Evolutionary conservation across 176 grass and related monocot genomes (phyloP).

Genomic region (Olyra latifolia): DNA sequence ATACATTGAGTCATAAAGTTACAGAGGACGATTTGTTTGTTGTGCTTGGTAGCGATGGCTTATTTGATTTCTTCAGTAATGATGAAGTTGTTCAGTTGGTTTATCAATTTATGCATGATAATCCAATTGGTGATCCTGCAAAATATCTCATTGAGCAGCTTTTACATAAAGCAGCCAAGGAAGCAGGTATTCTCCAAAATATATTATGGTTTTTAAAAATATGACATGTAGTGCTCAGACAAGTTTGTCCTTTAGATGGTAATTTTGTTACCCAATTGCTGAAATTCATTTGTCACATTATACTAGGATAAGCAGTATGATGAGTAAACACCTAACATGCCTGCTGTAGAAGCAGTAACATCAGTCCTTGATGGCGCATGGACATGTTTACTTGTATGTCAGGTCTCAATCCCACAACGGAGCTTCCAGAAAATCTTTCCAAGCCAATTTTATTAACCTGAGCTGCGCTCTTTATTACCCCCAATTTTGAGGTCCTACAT

Average conservation of each 20-base stretch:
- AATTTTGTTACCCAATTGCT: neutral
- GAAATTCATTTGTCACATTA: neutral
- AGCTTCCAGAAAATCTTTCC: too few species aligned
- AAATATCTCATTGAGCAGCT: constrained; percentile 90
- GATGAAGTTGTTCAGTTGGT: constrained; percentile 84
- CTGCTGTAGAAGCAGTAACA: neutral
- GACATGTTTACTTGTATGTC: neutral
- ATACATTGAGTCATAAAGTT: constrained; percentile 77
- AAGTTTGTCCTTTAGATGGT: neutral
- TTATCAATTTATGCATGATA: constrained; percentile 80
- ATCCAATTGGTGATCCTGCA: constrained; percentile 80
- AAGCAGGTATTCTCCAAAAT: constrained; percentile 76
- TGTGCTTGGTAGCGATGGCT: constrained; percentile 91
- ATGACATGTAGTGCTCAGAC: neutral
- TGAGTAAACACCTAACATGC: constrained; percentile 1
- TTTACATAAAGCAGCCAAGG: constrained; percentile 75
- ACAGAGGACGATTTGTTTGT: constrained; percentile 80
- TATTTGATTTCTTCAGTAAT: constrained; percentile 95
- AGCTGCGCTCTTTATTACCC: too few species aligned
- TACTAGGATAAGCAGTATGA: neutral
- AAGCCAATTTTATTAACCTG: too few species aligned
- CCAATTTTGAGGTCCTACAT: too few species aligned
- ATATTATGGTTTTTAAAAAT: neutral
- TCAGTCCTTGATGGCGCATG: neutral
- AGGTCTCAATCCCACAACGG: too few species aligned